A percentile compares a stretch with the other conserved stretches of the same genome.
These are phyloP conservation scores for Cucurbita pepo DNA, from an alignment of 306 rosid genomes.

Conservation along the genomic window DNA sequence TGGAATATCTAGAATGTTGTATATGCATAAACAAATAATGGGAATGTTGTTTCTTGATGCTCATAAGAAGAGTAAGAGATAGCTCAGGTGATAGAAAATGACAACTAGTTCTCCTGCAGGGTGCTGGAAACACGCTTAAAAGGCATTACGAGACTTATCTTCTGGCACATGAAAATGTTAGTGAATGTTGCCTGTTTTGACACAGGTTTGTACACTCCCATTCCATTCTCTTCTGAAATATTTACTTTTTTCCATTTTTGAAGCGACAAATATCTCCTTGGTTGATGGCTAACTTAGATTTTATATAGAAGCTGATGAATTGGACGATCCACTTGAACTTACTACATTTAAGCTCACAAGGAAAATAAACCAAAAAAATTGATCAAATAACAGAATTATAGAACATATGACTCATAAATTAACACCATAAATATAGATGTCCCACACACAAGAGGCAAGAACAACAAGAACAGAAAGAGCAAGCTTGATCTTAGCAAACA, in stretches of 20 bases:
- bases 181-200: too few species aligned
- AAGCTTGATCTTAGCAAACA: background rate
- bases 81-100: background rate
- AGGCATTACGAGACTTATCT: too few species aligned
- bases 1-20: background rate
- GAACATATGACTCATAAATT: background rate
- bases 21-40: background rate
- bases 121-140: constrained; percentile 2
- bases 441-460: background rate
- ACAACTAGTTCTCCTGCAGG: constrained; percentile 31
- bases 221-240: too few species aligned
- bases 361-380: background rate
- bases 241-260: too few species aligned
- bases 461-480: background rate
- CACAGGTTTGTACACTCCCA: too few species aligned
- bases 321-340: too few species aligned
- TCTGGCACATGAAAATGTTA: too few species aligned
- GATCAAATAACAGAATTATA: background rate
- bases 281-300: too few species aligned
- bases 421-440: background rate
- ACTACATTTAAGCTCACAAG: too few species aligned
- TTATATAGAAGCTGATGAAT: too few species aligned
- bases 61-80: background rate
- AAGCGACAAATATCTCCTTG: too few species aligned
- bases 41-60: background rate